Conservation (phyloP, 208 protist species). For the Leishmania lainsoni region DNA sequence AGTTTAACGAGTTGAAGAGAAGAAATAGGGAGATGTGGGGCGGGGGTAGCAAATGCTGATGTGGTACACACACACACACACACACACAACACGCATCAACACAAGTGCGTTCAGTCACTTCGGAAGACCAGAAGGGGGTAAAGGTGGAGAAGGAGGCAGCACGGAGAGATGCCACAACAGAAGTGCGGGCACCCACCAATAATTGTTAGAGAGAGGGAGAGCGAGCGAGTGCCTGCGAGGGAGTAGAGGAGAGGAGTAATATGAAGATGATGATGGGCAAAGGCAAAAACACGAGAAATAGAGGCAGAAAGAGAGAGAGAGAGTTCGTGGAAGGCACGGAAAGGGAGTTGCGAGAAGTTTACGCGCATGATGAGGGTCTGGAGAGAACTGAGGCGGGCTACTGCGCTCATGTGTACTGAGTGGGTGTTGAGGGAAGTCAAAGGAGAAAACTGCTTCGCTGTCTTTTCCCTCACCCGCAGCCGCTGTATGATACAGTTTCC, state of each 20-base stretch:
- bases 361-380: not conserved
- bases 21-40: not conserved
- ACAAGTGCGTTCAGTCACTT: too few species aligned
- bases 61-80: too few species aligned
- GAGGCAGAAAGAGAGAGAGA: not conserved
- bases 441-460: not conserved
- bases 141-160: too few species aligned
- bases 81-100: too few species aligned
- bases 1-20: not conserved
- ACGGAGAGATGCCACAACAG: too few species aligned
- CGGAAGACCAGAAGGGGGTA: too few species aligned
- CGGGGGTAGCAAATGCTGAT: not conserved
- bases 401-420: not conserved
- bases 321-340: not conserved
- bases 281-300: not conserved
- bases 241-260: not conserved
- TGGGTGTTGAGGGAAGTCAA: not conserved
- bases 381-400: not conserved
- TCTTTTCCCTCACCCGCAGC: not conserved
- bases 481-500: not conserved
- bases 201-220: not conserved
- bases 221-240: not conserved
- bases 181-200: not conserved
- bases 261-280: not conserved
- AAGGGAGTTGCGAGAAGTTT: not conserved